Conservation (phyloP, 1,139 yeast genomes). For the Pichia norvegensis region DNA sequence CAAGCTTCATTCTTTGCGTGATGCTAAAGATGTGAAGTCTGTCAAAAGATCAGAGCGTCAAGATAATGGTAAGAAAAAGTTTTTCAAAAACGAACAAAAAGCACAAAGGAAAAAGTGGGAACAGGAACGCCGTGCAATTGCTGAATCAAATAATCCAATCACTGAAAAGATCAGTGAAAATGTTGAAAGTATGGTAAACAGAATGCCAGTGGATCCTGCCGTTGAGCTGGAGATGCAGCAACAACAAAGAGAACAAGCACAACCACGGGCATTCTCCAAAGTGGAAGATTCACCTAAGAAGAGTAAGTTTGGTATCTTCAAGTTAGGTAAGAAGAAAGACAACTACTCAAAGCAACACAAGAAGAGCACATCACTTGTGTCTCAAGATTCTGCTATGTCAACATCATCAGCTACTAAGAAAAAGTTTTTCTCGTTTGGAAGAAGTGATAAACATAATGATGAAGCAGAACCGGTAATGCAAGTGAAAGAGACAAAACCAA, state of each 20-base stretch:
- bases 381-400: conserved; percentile 5
- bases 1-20: conserved; percentile 19
- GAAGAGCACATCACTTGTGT: conserved; percentile 4
- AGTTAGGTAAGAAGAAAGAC: conserved; percentile 7
- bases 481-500: not conserved
- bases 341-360: conserved; percentile 2
- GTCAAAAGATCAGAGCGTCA: conserved; percentile 3
- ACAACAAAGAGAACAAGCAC: not conserved
- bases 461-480: not conserved
- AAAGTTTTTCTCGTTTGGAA: conserved; percentile 8
- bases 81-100: conserved; percentile 11
- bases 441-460: not conserved
- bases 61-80: conserved; percentile 9
- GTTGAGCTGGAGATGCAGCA: not conserved
- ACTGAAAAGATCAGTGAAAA: not conserved
- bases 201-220: conserved; percentile 11
- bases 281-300: conserved; percentile 1
- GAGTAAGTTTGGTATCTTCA: conserved; percentile 4
- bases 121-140: conserved; percentile 9
- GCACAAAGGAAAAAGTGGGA: conserved; percentile 14
- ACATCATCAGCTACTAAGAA: not conserved
- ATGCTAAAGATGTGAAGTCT: not conserved
- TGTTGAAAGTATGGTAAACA: conserved; percentile 8
- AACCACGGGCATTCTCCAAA: not conserved
- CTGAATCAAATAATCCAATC: not conserved